Evolutionary conservation across 2,329 filamentous ascomycete genomes (phyloP).

Genomic region (Talaromyces sp.): DNA sequence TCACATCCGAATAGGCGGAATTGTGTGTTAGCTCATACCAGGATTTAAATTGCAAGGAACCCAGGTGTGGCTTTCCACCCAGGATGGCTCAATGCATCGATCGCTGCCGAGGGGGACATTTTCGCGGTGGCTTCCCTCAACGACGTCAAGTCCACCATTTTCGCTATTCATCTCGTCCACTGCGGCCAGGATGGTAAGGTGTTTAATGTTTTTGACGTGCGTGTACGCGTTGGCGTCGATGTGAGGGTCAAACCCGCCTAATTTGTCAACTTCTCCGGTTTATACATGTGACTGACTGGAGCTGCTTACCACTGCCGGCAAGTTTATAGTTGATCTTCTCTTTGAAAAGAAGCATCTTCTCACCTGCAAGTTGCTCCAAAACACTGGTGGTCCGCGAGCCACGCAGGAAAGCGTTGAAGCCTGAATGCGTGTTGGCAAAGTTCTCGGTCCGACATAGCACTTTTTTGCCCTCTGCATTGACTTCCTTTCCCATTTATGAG

Average conservation of each 20-base stretch:
- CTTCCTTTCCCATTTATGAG: slow-evolving; percentile 17
- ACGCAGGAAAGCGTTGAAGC: slow-evolving; percentile 33
- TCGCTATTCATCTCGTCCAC: slow-evolving; percentile 32
- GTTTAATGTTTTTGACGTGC: slow-evolving; percentile 38
- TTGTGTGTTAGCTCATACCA: slow-evolving; percentile 20
- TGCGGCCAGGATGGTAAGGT: slow-evolving; percentile 37
- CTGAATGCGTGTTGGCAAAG: slow-evolving; percentile 27
- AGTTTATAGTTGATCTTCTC: slow-evolving; percentile 44
- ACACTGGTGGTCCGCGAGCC: slow-evolving; percentile 26
- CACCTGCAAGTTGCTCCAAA: slow-evolving; percentile 30
- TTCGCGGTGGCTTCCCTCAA: slow-evolving; percentile 35
- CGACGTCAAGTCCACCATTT: slow-evolving; percentile 40
- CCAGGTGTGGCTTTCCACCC: slow-evolving; percentile 33
- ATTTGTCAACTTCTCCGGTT: neutral
- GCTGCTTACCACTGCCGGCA: slow-evolving; percentile 29
- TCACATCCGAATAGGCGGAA: neutral
- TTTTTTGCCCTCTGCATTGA: slow-evolving; percentile 25
- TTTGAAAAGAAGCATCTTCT: slow-evolving; percentile 41
- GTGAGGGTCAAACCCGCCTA: slow-evolving; percentile 36
- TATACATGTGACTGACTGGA: slow-evolving; percentile 14
- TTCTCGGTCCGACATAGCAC: slow-evolving; percentile 33
- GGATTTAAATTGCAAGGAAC: slow-evolving; percentile 28
- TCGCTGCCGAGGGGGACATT: slow-evolving; percentile 30
- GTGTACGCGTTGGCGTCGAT: slow-evolving; percentile 41
- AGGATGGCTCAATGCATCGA: slow-evolving; percentile 31